Percentiles rank a stretch among this genome's conserved stretches.
Conservation (phyloP, 345 rosid species). For the Combretum micranthum region DNA sequence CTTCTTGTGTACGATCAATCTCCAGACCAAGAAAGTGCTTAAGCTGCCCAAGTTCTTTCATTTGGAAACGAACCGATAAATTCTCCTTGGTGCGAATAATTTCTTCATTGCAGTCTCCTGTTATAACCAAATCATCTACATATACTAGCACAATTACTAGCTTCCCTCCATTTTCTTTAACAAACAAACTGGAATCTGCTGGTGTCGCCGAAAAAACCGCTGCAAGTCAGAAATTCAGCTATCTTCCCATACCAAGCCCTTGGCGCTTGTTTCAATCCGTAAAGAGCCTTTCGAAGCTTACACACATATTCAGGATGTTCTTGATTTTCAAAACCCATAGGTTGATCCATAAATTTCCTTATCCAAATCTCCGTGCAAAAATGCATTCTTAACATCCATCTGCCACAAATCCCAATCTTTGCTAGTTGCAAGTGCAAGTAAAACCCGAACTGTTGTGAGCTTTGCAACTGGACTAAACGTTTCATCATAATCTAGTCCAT, state of each 20-base stretch:
- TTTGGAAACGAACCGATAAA: neutral
- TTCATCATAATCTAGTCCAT: no score
- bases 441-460: neutral
- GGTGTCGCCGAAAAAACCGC: neutral
- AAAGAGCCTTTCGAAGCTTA: no score
- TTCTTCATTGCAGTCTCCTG: neutral
- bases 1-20: neutral
- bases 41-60: neutral
- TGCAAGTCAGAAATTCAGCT: neutral
- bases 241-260: neutral
- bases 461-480: neutral
- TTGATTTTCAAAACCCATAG: no score
- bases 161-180: neutral
- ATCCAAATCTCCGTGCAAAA: no score
- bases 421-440: neutral
- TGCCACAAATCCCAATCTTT: no score
- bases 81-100: neutral
- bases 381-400: no score
- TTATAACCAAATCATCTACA: neutral
- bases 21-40: neutral
- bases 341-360: no score
- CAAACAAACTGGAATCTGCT: neutral
- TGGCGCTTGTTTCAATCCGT: conserved; percentile 5
- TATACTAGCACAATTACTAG: neutral
- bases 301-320: no score